A percentile compares a stretch with the other conserved stretches of the same genome.
phyloP scores from a whole-genome alignment of 148 eudicot genomes.

The Agrostemma githago region DNA sequence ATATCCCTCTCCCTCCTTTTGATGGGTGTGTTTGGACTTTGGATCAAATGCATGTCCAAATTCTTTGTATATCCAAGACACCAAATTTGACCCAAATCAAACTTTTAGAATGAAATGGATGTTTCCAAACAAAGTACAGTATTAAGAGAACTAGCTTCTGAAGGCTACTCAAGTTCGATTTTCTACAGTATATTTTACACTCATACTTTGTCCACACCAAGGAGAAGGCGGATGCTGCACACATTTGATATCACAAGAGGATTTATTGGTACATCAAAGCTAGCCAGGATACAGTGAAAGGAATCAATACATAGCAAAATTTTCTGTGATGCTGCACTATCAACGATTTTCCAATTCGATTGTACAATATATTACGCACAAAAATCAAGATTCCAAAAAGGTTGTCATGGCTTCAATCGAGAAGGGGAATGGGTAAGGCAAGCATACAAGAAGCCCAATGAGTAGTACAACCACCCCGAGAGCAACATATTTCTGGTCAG shows the following conservation, averaged over 20 bases:
- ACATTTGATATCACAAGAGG: neutral
- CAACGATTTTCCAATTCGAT: neutral
- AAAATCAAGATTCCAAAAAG: slow-evolving; percentile 31
- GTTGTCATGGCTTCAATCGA: slow-evolving; percentile 42
- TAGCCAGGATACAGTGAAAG: neutral
- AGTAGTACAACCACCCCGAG: slow-evolving; percentile 70
- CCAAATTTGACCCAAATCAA: too few species aligned
- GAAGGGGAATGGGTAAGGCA: slow-evolving; percentile 91
- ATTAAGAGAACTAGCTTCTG: neutral
- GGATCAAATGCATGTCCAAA: too few species aligned
- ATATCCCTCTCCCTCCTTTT: too few species aligned
- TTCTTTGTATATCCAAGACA: too few species aligned
- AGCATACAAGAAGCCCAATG: slow-evolving; percentile 75
- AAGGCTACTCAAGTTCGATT: neutral
- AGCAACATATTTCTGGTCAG: slow-evolving; percentile 59
- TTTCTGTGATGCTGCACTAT: slow-evolving; percentile 6
- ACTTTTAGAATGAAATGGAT: too few species aligned
- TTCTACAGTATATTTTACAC: neutral
- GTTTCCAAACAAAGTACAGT: too few species aligned
- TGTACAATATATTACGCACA: neutral
- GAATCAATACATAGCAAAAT: slow-evolving; percentile 8
- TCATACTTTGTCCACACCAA: neutral
- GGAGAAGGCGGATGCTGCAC: neutral
- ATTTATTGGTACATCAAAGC: neutral
- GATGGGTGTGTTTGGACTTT: too few species aligned